Evolutionary conservation across 2,329 filamentous ascomycete genomes (phyloP), one percentile per base, ranked within the genome.

Genomic region (Anisogramma anomala): DNA sequence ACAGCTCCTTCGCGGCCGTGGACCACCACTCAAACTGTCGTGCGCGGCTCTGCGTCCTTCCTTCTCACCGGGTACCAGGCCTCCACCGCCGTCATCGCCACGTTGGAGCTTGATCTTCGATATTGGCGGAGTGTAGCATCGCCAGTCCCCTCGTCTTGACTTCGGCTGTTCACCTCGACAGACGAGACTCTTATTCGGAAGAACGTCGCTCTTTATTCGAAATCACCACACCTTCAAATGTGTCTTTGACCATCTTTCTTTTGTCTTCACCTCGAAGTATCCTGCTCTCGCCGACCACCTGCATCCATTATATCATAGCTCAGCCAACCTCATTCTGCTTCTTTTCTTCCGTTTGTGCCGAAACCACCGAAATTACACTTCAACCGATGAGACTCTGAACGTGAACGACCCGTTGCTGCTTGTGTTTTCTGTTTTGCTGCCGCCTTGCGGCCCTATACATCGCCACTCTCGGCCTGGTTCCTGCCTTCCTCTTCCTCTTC

Each of bases 371-470:
- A 41, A 57, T 62, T 60, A 61, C 58, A 59, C 22, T 6, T 9
- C 53, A n/a, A 54, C 60, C 57, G 50, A 67, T 66, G 64, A 66
- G 62, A 60, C 58, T 63, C 61, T 62, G 63, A 66, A 54, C 50
- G 43, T 63, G 52, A 62, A 66, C 62, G 62, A 65, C 54, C 55
- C 55, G 61, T 61, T 56, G 63, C 26, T 50, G 48, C 47, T 53
- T 51, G 49, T 49, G 33, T 55, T 50, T 50, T 41, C 19, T 17
- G 15, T 19, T 33, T 11, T 13, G 15, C 22, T 23, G n/a, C 46
- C 43, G 39, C 46, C 43, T 19, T 37, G 33, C 41, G 34, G 39
- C n/a, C 38, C 37, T 44, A 41, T 44, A 47, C 42, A 47, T 47
- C 45, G 41, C 22, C 33, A 32, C 10, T 14, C 30, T 35, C 41